A percentile compares a stretch with the other conserved stretches of the same genome.
Evolutionary conservation across 345 rosid genomes (phyloP).

Genomic region (Arabidopsis arenosa): DNA sequence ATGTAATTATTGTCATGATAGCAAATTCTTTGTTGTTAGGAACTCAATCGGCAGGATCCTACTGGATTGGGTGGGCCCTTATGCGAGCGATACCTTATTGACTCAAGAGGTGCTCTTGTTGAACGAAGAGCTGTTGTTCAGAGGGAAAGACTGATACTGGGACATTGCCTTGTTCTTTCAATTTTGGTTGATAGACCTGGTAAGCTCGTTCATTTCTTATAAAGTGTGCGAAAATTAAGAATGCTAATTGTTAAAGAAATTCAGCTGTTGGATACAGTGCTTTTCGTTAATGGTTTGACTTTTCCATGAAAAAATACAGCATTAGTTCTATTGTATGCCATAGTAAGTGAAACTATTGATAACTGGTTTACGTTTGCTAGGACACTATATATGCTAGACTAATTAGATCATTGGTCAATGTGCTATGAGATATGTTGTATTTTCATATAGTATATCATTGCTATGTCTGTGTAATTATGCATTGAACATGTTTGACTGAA

Average conservation of each 20-base stretch:
- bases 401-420: slow-evolving; percentile 3
- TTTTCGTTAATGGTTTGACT: slow-evolving; percentile 4
- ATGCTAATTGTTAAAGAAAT: slow-evolving; percentile 18
- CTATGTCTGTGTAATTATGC: slow-evolving; percentile 15
- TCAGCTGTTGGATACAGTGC: slow-evolving; percentile 19
- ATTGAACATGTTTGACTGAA: slow-evolving; percentile 23
- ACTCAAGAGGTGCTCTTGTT: slow-evolving; percentile 90
- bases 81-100: slow-evolving; percentile 76
- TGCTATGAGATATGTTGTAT: slow-evolving; percentile 14
- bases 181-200: slow-evolving; percentile 79
- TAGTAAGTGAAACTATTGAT: slow-evolving; percentile 14
- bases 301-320: background rate
- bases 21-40: slow-evolving; percentile 53
- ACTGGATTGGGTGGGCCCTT: slow-evolving; percentile 90
- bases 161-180: slow-evolving; percentile 94
- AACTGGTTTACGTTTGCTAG: slow-evolving; percentile 28
- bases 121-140: slow-evolving; percentile 84
- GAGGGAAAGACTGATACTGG: slow-evolving; percentile 83
- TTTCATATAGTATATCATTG: background rate
- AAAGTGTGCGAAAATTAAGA: background rate
- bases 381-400: slow-evolving; percentile 8
- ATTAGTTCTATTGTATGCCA: slow-evolving; percentile 7
- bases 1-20: slow-evolving; percentile 20
- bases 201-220: slow-evolving; percentile 48
- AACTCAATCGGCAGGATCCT: slow-evolving; percentile 93